Base-by-base conservation (phyloP, 441 rosid species). In the Viola pubescens region DNA sequence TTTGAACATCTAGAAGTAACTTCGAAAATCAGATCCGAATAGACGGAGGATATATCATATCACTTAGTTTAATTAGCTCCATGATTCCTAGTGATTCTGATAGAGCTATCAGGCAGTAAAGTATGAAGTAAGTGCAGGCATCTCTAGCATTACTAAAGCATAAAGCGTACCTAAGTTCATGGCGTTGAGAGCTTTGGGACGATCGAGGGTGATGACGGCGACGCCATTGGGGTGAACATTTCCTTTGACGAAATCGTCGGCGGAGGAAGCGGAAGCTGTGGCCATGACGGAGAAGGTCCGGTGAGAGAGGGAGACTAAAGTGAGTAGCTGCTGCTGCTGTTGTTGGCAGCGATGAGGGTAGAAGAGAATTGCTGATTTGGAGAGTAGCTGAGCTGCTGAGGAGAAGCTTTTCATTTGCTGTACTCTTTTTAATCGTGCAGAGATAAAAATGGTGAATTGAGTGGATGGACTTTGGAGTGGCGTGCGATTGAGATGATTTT, bases 181-280 rank as follows among this genome's bases (percentile, higher is more conserved):
- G 82, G 98, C 95, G 75, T 87, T 90, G 69, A 91, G 96, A 59
- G 95, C 91, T 72, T 84, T 87, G 57, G 97, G 87, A 42, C 95
- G 97, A 72, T 89, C 91, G 66, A 89, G 88, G 45, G 94, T 87
- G 85, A 87, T 78, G 74, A 87, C 76, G 4, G 91, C 95, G 63
- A 85, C 86, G 61, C 98, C 97, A 71, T 89, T 85, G 7, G 91
- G 83, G 69, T 72, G 66, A 54, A 91, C 79, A 58, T 70, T 74
- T 58, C 91, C 86, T 73, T 81, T 92, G 16, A 89, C 84, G 67
- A 85, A 78, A 40, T 86, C 91, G 0, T 77, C 83, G 39, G 68
- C 61, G 34, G 34, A 26, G 46, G 70, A n/a, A 26, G 60, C 63
- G 43, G 70, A n/a, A 38, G 62, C 7, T 11, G 70, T 37, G 44